Evolutionary conservation across 2,329 filamentous ascomycete species (phyloP).

Genomic region (Venturiaceae sp.): DNA sequence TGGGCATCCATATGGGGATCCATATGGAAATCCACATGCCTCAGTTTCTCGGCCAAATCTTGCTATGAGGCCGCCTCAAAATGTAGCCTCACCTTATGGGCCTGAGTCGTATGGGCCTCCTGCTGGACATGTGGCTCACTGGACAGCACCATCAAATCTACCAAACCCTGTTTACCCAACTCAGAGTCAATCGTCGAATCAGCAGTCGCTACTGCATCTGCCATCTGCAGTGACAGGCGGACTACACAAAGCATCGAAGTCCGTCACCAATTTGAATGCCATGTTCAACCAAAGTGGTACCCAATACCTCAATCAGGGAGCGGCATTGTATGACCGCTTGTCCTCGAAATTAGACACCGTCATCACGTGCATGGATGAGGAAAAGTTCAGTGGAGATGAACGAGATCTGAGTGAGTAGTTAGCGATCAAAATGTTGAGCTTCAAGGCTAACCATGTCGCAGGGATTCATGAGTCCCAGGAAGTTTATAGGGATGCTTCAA

Average conservation of each 20-base stretch:
- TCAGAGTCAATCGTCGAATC: background rate
- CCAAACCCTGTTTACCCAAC: background rate
- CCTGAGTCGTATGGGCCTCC: background rate
- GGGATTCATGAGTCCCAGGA: background rate
- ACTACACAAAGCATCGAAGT: slow-evolving; percentile 3
- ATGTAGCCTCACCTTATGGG: background rate
- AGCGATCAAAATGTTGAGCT: slow-evolving; percentile 26
- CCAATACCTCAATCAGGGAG: slow-evolving; percentile 27
- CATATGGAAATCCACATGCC: background rate
- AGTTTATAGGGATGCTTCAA: background rate
- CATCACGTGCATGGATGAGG: slow-evolving; percentile 63
- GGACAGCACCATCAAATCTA: background rate
- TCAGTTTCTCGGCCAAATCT: background rate
- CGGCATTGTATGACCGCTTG: slow-evolving; percentile 48
- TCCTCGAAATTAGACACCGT: slow-evolving; percentile 54
- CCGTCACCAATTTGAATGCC: slow-evolving; percentile 6
- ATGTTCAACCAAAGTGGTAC: slow-evolving; percentile 18
- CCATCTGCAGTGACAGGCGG: background rate
- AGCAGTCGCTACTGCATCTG: background rate
- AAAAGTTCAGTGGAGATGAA: slow-evolving; percentile 43
- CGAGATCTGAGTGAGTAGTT: slow-evolving; percentile 35
- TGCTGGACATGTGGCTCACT: background rate
- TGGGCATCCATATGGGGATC: background rate
- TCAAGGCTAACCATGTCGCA: background rate
- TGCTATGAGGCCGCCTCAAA: background rate